Percentiles rank a stretch among this genome's conserved stretches.
These are phyloP conservation scores for Nakazawaea pomicola DNA, from an alignment of 805 yeast species.

Conservation along the genomic window DNA sequence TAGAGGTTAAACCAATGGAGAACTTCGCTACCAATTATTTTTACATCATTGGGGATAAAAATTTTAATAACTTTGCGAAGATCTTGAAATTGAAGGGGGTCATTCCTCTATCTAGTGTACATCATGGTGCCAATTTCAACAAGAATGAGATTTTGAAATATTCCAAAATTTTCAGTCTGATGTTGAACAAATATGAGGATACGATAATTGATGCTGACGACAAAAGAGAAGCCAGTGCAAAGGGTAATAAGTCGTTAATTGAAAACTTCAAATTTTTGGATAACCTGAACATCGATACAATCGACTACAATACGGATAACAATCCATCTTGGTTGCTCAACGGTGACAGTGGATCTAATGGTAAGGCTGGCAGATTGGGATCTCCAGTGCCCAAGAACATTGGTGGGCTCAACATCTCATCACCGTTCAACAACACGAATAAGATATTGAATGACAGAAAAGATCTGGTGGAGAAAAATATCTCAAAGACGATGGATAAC, in stretches of 20 bases:
- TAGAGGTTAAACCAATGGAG: conserved; percentile 61
- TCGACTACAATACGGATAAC: conserved; percentile 23
- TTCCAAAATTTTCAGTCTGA: conserved; percentile 34
- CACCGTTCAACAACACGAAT: conserved; percentile 13
- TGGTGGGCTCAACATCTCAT: conserved; percentile 24
- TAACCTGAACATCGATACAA: conserved; percentile 12
- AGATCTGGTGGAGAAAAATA: conserved; percentile 38
- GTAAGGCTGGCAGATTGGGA: background rate
- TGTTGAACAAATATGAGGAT: conserved; percentile 29
- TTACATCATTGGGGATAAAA: conserved; percentile 59
- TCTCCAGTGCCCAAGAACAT: conserved; percentile 21
- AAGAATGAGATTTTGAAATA: conserved; percentile 31
- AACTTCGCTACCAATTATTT: conserved; percentile 62
- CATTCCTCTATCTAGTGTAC: conserved; percentile 24
- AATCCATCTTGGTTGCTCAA: conserved; percentile 7
- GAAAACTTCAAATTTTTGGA: conserved; percentile 24
- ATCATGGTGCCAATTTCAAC: conserved; percentile 19
- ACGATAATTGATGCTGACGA: conserved; percentile 16
- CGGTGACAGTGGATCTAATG: background rate
- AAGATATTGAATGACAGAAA: conserved; percentile 30
- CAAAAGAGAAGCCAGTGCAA: conserved; percentile 14
- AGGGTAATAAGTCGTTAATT: conserved; percentile 26
- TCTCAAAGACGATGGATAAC: conserved; percentile 40
- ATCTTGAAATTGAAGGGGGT: conserved; percentile 61
- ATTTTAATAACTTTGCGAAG: conserved; percentile 57